A percentile compares a stretch with the other conserved stretches of the same genome.
phyloP scores from a whole-genome alignment of 768 basidiomycete genomes.

The Mycena vitilis region DNA sequence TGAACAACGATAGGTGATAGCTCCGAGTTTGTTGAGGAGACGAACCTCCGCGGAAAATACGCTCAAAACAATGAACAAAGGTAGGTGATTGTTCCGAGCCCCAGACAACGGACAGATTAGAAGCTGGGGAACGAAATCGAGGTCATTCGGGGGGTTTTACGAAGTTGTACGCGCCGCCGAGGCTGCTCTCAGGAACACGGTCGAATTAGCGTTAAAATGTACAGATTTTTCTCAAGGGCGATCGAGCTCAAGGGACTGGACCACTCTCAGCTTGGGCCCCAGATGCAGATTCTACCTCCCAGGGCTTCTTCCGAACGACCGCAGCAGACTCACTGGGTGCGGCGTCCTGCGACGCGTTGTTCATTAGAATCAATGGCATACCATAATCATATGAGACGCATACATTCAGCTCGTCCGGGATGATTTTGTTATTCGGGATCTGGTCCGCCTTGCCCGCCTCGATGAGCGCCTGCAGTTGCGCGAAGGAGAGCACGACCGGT shows the following conservation, averaged over 20 bases:
- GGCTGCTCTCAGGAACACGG: not conserved
- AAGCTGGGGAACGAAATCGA: too few species aligned
- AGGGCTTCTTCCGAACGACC: constrained; percentile 28
- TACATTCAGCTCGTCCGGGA: constrained; percentile 77
- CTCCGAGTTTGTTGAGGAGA: too few species aligned
- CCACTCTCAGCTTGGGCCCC: not conserved
- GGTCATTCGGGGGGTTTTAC: too few species aligned
- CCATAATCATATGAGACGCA: constrained; percentile 35
- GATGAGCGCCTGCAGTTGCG: constrained; percentile 77
- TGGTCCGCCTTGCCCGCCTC: constrained; percentile 76
- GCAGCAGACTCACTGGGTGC: constrained; percentile 24
- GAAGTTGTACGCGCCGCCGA: too few species aligned
- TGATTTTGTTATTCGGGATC: constrained; percentile 83
- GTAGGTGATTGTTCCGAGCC: too few species aligned
- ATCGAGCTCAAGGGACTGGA: constrained; percentile 8
- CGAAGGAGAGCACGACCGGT: constrained; percentile 67
- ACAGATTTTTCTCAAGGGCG: constrained; percentile 8
- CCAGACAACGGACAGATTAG: too few species aligned
- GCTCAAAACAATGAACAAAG: too few species aligned
- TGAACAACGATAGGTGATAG: too few species aligned
- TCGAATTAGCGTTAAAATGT: constrained; percentile 10
- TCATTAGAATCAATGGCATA: not conserved
- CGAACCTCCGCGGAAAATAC: too few species aligned
- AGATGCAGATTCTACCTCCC: constrained; percentile 10
- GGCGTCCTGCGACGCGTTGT: constrained; percentile 12